A percentile compares a stretch with the other conserved stretches of the same genome.
Conservation (phyloP, 306 rosid species). For the Castanea sativa region DNA sequence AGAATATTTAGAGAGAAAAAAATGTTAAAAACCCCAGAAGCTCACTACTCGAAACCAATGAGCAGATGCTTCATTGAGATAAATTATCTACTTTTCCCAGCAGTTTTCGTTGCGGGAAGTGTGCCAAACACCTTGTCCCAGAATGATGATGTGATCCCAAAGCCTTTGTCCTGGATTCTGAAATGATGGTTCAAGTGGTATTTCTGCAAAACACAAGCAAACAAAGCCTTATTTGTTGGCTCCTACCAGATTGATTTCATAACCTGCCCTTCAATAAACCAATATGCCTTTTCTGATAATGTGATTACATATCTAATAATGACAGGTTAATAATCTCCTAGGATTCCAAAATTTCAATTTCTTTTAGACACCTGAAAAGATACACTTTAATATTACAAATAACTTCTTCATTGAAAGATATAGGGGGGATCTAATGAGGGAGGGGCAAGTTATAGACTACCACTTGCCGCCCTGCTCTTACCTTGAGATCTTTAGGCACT, state of each 20-base stretch:
- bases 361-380: background rate
- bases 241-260: background rate
- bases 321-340: background rate
- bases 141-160: slow-evolving; percentile 82
- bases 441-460: background rate
- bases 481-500: slow-evolving; percentile 67
- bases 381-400: background rate
- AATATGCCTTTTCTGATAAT: background rate
- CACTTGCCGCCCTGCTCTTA: slow-evolving; percentile 21
- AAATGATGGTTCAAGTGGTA: slow-evolving; percentile 96
- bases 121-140: slow-evolving; percentile 94
- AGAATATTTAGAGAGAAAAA: slow-evolving; percentile 10
- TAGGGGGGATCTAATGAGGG: background rate
- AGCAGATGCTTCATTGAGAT: slow-evolving; percentile 23
- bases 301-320: background rate
- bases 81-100: slow-evolving; percentile 44
- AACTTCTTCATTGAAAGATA: background rate
- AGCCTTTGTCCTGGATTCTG: slow-evolving; percentile 79
- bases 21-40: slow-evolving; percentile 16
- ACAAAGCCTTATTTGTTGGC: slow-evolving; percentile 4
- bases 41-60: slow-evolving; percentile 40
- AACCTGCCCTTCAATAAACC: background rate
- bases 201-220: slow-evolving; percentile 47
- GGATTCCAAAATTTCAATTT: background rate
- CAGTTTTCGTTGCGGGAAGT: slow-evolving; percentile 66